Percentiles rank a stretch among this genome's conserved stretches.
Conservation (phyloP, 352 stramenopile species). For the Phytopythium delawarense region DNA sequence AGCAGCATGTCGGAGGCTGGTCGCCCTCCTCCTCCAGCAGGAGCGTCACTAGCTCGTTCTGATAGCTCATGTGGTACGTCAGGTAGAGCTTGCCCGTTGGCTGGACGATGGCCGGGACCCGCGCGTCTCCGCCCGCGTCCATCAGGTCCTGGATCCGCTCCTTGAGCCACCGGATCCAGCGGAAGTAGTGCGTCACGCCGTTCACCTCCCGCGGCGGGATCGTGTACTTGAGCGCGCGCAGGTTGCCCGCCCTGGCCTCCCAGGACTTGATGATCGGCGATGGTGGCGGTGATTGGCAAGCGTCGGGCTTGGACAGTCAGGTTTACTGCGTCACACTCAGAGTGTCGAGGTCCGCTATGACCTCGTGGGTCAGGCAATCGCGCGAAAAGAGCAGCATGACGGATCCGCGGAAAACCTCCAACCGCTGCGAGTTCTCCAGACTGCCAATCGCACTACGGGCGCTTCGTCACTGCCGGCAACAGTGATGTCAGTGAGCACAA, state of each 20-base stretch:
- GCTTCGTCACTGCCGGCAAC: no score
- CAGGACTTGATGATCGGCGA: constrained; percentile 33
- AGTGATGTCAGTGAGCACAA: no score
- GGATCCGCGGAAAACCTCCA: no score
- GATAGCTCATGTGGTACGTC: constrained; percentile 51
- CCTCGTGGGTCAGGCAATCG: no score
- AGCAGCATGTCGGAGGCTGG: constrained; percentile 32
- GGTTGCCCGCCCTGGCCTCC: constrained; percentile 33
- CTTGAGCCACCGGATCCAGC: constrained; percentile 67
- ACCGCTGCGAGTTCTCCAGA: no score
- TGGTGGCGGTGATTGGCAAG: no score
- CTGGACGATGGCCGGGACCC: constrained; percentile 28
- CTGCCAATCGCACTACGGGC: no score
- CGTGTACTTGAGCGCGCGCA: constrained; percentile 39
- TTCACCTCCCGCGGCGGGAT: constrained; percentile 48
- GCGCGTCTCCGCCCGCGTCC: constrained; percentile 20
- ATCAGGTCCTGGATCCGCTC: constrained; percentile 51
- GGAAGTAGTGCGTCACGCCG: constrained; percentile 60
- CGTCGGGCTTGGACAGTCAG: no score
- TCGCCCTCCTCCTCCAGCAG: constrained; percentile 35
- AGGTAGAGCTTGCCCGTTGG: constrained; percentile 45
- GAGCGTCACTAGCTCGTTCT: constrained; percentile 45
- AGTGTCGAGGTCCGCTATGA: no score
- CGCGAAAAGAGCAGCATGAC: no score
- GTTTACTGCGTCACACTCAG: no score